Base-by-base conservation (phyloP, 768 basidiomycete genomes). In the Pulveroboletus sp. region DNA sequence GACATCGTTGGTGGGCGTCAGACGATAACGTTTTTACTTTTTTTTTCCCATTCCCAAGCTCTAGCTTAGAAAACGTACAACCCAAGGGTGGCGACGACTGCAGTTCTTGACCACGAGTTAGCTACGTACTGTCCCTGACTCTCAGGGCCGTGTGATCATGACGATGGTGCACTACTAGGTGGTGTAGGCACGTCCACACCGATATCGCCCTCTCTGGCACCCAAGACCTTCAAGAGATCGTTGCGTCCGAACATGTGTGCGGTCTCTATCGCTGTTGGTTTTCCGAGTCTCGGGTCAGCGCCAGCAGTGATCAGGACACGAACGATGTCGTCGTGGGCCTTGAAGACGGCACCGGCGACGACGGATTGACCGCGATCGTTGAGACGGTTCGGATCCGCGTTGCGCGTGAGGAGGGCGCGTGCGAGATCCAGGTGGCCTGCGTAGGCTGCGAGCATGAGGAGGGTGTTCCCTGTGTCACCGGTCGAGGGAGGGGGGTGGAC, bases 401-500 rank as follows among this genome's bases (percentile, higher is more conserved):
- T 77, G 31, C 76, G 73, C 6, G 67, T 57, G 41, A 89, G 65
- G 26, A 91, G 74, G 13, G 73, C 74, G 40, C 70, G 69, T 2
- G 78, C 70, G 17, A 86, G 76, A 2, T 73, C 68, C 0, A 69
- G 64, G 57, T 89, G 84, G 1, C 87, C 87, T 18, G 80, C 69
- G 60, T 90, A 90, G 2, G 87, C 78, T 4, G 84, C 82, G 44
- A 89, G 77, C 86, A 90, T 90, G 46, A 90, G 70, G 6, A 91
- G 71, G 5, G 86, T 86, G 63, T 90, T 89, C 18, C 89, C 88
- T 83, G 59, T 24, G 8, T 21, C 21, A 21, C 21, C n/a, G n/a
- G n/a, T n/a, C n/a, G n/a, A n/a, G n/a, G n/a, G n/a, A n/a, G n/a
- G n/a, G n/a, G 21, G 21, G 21, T 2, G 21, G 2, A 21, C 21